Evolutionary conservation across 306 rosid genomes (phyloP), one percentile per base, ranked within the genome.

Genomic region (Quercus robur): DNA sequence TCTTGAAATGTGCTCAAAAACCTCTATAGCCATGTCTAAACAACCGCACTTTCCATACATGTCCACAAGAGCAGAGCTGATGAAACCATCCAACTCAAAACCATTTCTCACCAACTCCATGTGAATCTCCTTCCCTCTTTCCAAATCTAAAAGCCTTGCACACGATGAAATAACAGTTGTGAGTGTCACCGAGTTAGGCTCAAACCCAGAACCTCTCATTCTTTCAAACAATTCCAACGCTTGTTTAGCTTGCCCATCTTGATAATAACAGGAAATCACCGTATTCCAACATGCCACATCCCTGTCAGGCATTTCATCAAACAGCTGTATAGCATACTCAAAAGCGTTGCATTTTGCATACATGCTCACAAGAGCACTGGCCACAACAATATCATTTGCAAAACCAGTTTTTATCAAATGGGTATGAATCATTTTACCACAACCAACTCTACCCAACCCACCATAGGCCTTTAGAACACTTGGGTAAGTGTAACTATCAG

Each of bases 281-380:
- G 94, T 52, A 79, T 94, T 94, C 97, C 98, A 94, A 64, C 98
- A 88, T 4, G 90, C 94, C 51, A 91, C 93, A 75, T 91, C 98
- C 85, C 88, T 91, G 1, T 85, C 88, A 54, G 90, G 85, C 91
- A 91, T 84, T 88, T 94, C 95, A 56, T 90, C 85, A 38, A 90
- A 94, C 93, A 90, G 19, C 41, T 74, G 75, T 35, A 86, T 7
- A 3, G 91, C 98, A 85, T 70, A 19, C 26, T 71, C 81, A 75
- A 87, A 88, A 21, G 46, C 84, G 64, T 80, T 82, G 85, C 97
- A 94, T 67, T 89, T 91, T 0, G 92, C 93, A 78, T 94, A 90
- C 94, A 90, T 77, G 15, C 90, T 76, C 66, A 89, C 83, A 33
- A 93, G 79, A 73, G 97, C 84, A 67, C 95, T 90, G 8, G 86